These are phyloP conservation scores for Wickerhamiella nectarea DNA, from an alignment of 805 yeast genomes.

Conservation along the genomic window DNA sequence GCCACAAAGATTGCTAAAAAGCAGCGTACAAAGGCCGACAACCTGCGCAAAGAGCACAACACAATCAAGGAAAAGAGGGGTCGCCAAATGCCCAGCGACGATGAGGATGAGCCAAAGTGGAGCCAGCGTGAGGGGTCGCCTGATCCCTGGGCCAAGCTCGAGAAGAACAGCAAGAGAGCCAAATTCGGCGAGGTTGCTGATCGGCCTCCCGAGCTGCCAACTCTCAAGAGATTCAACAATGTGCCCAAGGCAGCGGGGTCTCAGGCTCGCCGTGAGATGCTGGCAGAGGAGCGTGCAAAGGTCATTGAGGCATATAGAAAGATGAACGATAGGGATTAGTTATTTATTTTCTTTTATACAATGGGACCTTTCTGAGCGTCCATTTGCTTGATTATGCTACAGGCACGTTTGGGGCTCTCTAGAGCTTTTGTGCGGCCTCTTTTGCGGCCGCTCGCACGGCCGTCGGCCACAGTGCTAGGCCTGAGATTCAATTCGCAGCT, in stretches of 20 bases:
- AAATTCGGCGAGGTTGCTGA: slow-evolving; percentile 32
- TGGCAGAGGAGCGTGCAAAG: slow-evolving; percentile 28
- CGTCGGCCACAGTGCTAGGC: too few species aligned
- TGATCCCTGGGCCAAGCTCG: slow-evolving; percentile 31
- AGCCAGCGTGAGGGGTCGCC: slow-evolving; percentile 26
- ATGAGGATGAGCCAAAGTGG: slow-evolving; percentile 15
- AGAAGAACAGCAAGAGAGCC: slow-evolving; percentile 22
- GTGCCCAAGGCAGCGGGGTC: slow-evolving; percentile 32
- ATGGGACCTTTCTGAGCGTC: background rate
- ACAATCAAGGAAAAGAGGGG: slow-evolving; percentile 14
- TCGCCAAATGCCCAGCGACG: slow-evolving; percentile 17
- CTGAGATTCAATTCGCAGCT: slow-evolving; percentile 11
- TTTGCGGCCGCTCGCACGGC: too few species aligned
- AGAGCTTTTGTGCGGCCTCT: too few species aligned
- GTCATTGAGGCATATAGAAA: slow-evolving; percentile 27
- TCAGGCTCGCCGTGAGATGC: slow-evolving; percentile 26
- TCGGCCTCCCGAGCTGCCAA: slow-evolving; percentile 29
- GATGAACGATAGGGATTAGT: slow-evolving; percentile 15
- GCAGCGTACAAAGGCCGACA: slow-evolving; percentile 20
- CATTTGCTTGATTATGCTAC: background rate
- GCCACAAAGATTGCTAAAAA: slow-evolving; percentile 20
- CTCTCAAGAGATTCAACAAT: slow-evolving; percentile 23
- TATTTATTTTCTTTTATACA: background rate
- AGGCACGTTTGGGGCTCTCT: too few species aligned
- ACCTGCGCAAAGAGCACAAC: slow-evolving; percentile 18